Evolutionary conservation across 2,329 filamentous ascomycete genomes (phyloP), one percentile per base, ranked within the genome.

Genomic region (Arthroderma sp.): DNA sequence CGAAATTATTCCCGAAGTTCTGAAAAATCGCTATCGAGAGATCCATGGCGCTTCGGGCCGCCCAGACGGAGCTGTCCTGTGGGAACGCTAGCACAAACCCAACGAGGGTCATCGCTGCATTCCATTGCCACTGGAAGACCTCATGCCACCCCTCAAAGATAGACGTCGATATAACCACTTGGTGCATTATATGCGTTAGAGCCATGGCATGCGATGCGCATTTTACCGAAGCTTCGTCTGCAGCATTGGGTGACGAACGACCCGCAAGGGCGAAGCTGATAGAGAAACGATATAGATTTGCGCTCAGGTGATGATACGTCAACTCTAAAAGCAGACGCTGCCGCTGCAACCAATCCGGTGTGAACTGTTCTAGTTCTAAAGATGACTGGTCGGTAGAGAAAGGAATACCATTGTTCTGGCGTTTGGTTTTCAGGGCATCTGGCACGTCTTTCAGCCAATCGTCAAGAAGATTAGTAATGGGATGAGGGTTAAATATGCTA

Each of bases 111-210:
- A 70, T 49, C 1, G 62, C 54, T 0, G 66, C 63, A 46, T 68
- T 64, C 64, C 66, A 69, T 48, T 69, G 66, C 57, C 63, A 69
- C 27, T 66, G 63, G 42, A 66, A 69, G 0, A 58, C 55, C 41
- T 66, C 61, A 46, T 64, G 57, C 58, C 58, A 66, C 5, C 65
- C 64, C n/a, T 47, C 45, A 0, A 68, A 49, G 15, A 66, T 54
- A 9, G 57, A 53, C 1, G 63, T 63, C 3, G 51, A 47, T 1
- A 48, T 51, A 10, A 64, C 51, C 1, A 61, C 51, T 37, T 68
- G 63, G 32, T 66, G 58, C 37, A 63, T 57, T 11, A 69, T 66
- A 8, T 57, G 54, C 4, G 64, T 66, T n/a, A 63, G 40, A 3
- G 59, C 53, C 29, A 68, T 58, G 4, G 63, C 58, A 10, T 57